phyloP scores from a whole-genome alignment of 768 basidiomycete genomes.

The Agaricus subrufescens region DNA sequence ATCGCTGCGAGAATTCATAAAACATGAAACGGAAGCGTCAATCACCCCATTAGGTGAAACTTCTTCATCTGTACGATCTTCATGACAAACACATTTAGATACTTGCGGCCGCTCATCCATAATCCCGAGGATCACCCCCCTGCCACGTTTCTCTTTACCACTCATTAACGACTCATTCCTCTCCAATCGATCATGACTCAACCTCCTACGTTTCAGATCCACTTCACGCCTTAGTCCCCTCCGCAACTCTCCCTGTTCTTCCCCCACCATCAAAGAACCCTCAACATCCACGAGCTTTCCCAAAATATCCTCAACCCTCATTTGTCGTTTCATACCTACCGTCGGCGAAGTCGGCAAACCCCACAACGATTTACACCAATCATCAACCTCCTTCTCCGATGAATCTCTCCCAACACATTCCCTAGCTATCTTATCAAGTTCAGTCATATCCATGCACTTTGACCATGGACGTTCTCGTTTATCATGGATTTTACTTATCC shows the following conservation, averaged over 20 bases:
- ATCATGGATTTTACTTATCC: conserved; percentile 68
- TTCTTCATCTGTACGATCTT: not conserved
- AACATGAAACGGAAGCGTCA: conserved; percentile 24
- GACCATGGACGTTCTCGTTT: conserved; percentile 60
- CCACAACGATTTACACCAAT: conserved; percentile 32
- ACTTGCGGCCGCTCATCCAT: no score
- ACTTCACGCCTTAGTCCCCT: not conserved
- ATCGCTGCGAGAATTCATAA: conserved; percentile 12
- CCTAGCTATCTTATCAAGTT: conserved; percentile 51
- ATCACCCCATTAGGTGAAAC: conserved; percentile 6
- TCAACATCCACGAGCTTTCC: not conserved
- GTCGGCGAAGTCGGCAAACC: conserved; percentile 34
- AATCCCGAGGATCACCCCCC: no score
- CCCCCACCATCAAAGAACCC: not conserved
- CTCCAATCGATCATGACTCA: no score
- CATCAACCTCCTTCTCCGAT: conserved; percentile 44
- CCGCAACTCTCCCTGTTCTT: not conserved
- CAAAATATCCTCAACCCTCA: conserved; percentile 17
- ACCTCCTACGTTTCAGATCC: not conserved
- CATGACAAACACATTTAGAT: no score
- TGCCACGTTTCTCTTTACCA: no score
- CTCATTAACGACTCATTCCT: no score
- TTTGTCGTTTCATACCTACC: conserved; percentile 38
- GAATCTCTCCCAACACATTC: conserved; percentile 50
- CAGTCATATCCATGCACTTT: conserved; percentile 44